Base-by-base conservation (phyloP, 1,139 yeast species). In the Debaryomyces robertsiae region DNA sequence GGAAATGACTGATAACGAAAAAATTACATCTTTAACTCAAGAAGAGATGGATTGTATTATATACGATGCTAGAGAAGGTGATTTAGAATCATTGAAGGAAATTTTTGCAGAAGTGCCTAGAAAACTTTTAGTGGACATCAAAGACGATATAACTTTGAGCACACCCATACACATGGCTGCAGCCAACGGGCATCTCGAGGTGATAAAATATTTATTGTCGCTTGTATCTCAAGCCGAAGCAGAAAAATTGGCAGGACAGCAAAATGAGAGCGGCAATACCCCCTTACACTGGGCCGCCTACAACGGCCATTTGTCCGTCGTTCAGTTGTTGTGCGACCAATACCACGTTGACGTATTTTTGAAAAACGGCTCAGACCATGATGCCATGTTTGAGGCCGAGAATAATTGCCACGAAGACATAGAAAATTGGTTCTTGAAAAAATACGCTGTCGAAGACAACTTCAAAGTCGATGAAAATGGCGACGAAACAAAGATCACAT, bases 251-350 rank as follows among this genome's bases (percentile, higher is more conserved):
- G 81, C 84, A 23, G 74, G 80, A 42, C 65, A 71, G 17, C 73
- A 69, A 42, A 93, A 93, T 60, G 85, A 79, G 35, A 80, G 84
- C 23, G 98, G 98, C 3, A 93, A 93, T 60, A 90, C 98, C 0
- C 84, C 98, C 0, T 72, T 93, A 47, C 98, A 93, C 61, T 93
- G 98, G 98, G 97, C 98, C 1, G 78, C 95, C 0, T 77, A 81
- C 50, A 90, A 87, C 55, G 98, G 97, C 1, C 93, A 90, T 53
- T 63, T 88, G 46, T 82, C 78, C 2, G 71, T 84, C 7, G 94
- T 89, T 29, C 66, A 84, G 60, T 57, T 77, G 7, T 68, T 93
- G 35, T 83, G 93, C 57, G 91, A 84, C 24, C 75, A 80, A 41
- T 87, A 81, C 48, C 73, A 75, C 6, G 95, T 91, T 0, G 96